A percentile compares a stretch with the other conserved stretches of the same genome.
phyloP scores from a whole-genome alignment of 1,284 basidiomycete species.

The Afroboletus lepidellus region DNA sequence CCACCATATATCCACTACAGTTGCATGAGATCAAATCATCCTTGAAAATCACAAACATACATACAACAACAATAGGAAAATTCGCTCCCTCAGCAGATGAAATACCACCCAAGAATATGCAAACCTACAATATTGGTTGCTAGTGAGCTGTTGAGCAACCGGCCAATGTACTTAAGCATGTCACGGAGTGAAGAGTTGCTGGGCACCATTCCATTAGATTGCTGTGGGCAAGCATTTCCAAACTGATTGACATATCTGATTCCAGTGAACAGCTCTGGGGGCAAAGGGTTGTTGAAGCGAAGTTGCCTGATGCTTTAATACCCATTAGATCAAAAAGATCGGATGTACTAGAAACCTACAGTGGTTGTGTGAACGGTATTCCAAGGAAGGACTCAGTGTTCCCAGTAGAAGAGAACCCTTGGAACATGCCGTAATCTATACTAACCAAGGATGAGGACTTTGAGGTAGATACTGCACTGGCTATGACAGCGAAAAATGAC shows the following conservation, averaged over 20 bases:
- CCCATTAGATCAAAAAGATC: background rate
- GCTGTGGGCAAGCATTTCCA: constrained; percentile 1
- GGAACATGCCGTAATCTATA: constrained; percentile 22
- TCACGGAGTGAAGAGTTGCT: background rate
- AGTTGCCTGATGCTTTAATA: constrained; percentile 14
- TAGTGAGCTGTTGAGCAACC: background rate
- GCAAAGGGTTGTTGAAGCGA: constrained; percentile 17
- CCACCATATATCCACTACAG: constrained; percentile 19
- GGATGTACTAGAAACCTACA: constrained; percentile 4
- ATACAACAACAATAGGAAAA: constrained; percentile 24
- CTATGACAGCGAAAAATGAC: background rate
- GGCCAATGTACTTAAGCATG: background rate
- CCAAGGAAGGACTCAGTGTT: constrained; percentile 22
- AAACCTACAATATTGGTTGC: no score
- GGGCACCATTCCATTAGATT: background rate
- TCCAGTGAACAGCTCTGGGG: background rate
- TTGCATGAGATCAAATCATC: background rate
- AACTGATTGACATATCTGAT: constrained; percentile 1
- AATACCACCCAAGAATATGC: no score
- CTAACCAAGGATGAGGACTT: constrained; percentile 4
- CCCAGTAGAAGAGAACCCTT: constrained; percentile 17
- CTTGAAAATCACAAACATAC: background rate
- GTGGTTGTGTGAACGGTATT: constrained; percentile 22
- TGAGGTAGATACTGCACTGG: background rate
- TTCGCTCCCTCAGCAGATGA: background rate